These are phyloP conservation scores for Earliella scabrosa DNA, from an alignment of 1,284 basidiomycete species.

Conservation along the genomic window DNA sequence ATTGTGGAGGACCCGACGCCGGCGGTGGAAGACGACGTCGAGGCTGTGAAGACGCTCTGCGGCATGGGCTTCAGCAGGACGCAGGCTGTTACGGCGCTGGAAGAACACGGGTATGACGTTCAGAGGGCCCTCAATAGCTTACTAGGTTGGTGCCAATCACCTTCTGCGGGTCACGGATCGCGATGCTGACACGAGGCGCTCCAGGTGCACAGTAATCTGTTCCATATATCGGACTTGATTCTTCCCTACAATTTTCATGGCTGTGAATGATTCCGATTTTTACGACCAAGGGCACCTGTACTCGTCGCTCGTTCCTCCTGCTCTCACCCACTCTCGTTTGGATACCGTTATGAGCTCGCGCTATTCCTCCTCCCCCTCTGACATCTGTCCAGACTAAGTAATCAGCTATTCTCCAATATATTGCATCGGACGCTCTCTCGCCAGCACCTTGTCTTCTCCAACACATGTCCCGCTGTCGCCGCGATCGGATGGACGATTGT, in stretches of 20 bases:
- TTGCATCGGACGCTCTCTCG: slow-evolving; percentile 20
- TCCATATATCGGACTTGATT: slow-evolving; percentile 5
- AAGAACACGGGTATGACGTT: slow-evolving; percentile 76
- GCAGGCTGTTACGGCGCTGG: slow-evolving; percentile 79
- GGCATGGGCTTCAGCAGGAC: slow-evolving; percentile 84
- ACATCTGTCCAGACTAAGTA: slow-evolving; percentile 21
- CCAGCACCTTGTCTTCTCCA: slow-evolving; percentile 3
- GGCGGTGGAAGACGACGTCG: slow-evolving; percentile 73
- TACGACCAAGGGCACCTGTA: slow-evolving; percentile 25
- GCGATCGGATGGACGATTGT: too few relatives aligned
- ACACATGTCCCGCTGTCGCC: background rate
- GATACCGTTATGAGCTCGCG: slow-evolving; percentile 25
- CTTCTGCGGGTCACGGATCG: background rate
- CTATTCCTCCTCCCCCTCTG: slow-evolving; percentile 12
- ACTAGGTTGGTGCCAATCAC: slow-evolving; percentile 36
- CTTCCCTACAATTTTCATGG: slow-evolving; percentile 6
- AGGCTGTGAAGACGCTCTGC: slow-evolving; percentile 75
- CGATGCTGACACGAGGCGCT: slow-evolving; percentile 1
- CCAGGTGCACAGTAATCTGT: slow-evolving; percentile 23
- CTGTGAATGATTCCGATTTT: slow-evolving; percentile 20
- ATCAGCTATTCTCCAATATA: slow-evolving; percentile 18
- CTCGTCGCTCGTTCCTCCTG: slow-evolving; percentile 22
- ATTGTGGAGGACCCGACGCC: slow-evolving; percentile 59
- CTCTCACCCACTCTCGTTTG: slow-evolving; percentile 29
- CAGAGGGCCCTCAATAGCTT: slow-evolving; percentile 74